Evolutionary conservation across 257 asterid species (phyloP).

Genomic region (Solanum chaucha): DNA sequence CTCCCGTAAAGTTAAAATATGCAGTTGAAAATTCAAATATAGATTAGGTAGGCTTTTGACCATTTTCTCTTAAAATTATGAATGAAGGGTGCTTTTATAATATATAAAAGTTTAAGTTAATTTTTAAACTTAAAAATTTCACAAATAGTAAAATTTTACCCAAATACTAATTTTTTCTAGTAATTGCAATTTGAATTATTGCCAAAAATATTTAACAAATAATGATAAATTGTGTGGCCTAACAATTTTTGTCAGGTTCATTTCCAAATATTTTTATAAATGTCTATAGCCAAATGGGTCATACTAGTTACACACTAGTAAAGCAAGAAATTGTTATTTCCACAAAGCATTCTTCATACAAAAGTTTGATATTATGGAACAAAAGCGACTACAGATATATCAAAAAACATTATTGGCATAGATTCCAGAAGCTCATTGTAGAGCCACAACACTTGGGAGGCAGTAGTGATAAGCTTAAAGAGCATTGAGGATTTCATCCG

Average conservation of each 20-base stretch:
- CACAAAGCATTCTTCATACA: neutral
- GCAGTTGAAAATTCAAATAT: no score
- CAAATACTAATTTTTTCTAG: neutral
- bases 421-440: neutral
- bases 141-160: neutral
- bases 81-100: neutral
- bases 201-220: neutral
- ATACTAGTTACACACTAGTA: neutral
- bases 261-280: no score
- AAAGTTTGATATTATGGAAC: neutral
- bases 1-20: no score
- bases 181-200: neutral
- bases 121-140: no score
- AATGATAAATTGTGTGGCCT: neutral
- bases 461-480: slow-evolving; percentile 21
- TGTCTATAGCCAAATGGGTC: neutral
- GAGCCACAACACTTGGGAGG: neutral
- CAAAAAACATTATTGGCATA: neutral
- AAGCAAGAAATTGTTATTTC: neutral
- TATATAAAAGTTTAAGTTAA: neutral
- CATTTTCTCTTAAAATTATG: no score
- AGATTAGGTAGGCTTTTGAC: no score
- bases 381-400: neutral
- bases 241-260: neutral
- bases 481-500: slow-evolving; percentile 81